Evolutionary conservation across 2,329 filamentous ascomycete species (phyloP).

Genomic region (Monosporascus sp.): DNA sequence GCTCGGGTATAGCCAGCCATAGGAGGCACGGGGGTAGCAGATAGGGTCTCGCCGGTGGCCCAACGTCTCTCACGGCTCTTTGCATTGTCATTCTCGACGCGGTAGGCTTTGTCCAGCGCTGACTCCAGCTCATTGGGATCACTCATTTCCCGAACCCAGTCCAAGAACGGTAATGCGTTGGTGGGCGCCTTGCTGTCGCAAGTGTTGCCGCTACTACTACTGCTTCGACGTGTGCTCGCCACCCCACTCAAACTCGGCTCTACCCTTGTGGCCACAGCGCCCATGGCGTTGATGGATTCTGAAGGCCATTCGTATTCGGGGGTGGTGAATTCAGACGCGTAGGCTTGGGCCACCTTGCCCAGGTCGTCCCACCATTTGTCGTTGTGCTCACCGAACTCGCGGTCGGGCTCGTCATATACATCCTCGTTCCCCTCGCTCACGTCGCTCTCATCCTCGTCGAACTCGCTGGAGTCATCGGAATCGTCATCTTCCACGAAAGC

Average conservation of each 20-base stretch:
- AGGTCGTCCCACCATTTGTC: conserved; percentile 8
- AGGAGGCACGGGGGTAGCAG: neutral
- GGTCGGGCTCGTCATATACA: neutral
- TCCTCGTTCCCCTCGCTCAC: neutral
- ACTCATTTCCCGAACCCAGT: neutral
- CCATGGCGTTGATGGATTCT: neutral
- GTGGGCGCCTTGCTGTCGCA: neutral
- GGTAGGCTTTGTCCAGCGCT: neutral
- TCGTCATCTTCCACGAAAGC: neutral
- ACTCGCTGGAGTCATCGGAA: neutral
- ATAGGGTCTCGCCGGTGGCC: neutral
- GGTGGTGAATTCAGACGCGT: neutral
- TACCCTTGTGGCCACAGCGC: neutral
- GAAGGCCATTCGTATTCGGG: neutral
- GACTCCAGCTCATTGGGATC: neutral
- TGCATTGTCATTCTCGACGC: neutral
- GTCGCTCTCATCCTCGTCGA: neutral
- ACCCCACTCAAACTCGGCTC: neutral
- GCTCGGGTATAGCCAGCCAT: too few relatives aligned
- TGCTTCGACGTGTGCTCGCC: neutral
- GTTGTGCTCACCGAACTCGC: neutral
- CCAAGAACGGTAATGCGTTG: neutral
- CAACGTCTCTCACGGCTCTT: neutral
- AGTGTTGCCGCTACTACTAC: too few relatives aligned
- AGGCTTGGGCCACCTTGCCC: neutral